phyloP scores from a whole-genome alignment of 805 yeast species.

The Nakazawaea wyomingensis region DNA sequence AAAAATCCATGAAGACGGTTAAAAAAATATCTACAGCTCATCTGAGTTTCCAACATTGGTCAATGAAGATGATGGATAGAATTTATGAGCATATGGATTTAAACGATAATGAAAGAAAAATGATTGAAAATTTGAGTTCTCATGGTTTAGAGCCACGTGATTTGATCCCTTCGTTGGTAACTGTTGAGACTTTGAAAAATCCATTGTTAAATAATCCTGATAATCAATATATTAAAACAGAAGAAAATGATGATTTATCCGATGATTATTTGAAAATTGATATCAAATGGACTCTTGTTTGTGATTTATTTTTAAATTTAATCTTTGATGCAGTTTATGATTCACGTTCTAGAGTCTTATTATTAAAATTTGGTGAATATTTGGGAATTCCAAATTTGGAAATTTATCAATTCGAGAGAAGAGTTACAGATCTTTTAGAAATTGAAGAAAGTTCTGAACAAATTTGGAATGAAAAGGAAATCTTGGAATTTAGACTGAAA shows the following conservation, averaged over 20 bases:
- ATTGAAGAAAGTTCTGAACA: constrained; percentile 78
- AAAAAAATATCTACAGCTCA: constrained; percentile 62
- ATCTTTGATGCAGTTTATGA: constrained; percentile 85
- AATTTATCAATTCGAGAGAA: constrained; percentile 80
- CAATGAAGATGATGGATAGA: constrained; percentile 61
- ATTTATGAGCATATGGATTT: constrained; percentile 81
- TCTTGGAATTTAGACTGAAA: constrained; percentile 68
- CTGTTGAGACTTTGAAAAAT: constrained; percentile 44
- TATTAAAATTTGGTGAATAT: constrained; percentile 59
- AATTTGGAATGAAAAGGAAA: constrained; percentile 66
- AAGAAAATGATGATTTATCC: constrained; percentile 27
- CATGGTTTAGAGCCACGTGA: constrained; percentile 81
- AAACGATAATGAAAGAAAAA: constrained; percentile 65
- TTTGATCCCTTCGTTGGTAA: constrained; percentile 57
- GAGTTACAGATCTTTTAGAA: constrained; percentile 87
- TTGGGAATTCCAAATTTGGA: constrained; percentile 62
- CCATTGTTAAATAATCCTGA: constrained; percentile 32
- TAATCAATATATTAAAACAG: constrained; percentile 20
- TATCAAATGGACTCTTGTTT: constrained; percentile 87
- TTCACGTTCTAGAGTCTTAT: constrained; percentile 78
- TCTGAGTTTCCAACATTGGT: constrained; percentile 81
- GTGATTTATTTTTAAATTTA: constrained; percentile 80
- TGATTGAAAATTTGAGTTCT: constrained; percentile 81
- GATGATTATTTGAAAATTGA: constrained; percentile 53
- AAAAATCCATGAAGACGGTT: constrained; percentile 48